phyloP scores from a whole-genome alignment of 2,329 filamentous ascomycete genomes.

The Ophiocordyceps camponoti-leonardi region DNA sequence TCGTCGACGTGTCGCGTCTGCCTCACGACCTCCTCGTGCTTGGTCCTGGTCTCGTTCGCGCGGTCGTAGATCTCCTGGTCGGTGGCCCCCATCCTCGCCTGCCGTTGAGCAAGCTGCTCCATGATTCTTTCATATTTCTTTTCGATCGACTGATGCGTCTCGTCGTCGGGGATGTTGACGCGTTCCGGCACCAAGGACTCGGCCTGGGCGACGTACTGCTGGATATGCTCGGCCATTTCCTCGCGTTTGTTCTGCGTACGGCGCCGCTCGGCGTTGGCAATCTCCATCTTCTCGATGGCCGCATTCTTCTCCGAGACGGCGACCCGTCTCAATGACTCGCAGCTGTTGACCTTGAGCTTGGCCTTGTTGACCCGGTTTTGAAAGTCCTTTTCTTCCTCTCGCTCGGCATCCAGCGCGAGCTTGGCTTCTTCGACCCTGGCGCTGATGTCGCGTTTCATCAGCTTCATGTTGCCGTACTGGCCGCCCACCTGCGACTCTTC shows the following conservation, averaged over 20 bases:
- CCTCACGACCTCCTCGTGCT: slow-evolving; percentile 24
- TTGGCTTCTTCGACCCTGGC: slow-evolving; percentile 22
- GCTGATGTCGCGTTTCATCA: slow-evolving; percentile 32
- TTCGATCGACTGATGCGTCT: slow-evolving; percentile 40
- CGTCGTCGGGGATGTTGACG: slow-evolving; percentile 44
- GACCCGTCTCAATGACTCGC: slow-evolving; percentile 30
- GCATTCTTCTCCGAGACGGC: slow-evolving; percentile 45
- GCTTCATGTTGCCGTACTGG: slow-evolving; percentile 33
- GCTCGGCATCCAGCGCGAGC: slow-evolving; percentile 13
- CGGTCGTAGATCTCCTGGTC: slow-evolving; percentile 45
- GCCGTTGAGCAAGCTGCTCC: slow-evolving; percentile 39
- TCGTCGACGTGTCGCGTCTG: slow-evolving; percentile 22
- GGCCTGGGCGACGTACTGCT: slow-evolving; percentile 38
- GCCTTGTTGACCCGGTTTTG: slow-evolving; percentile 36
- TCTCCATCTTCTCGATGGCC: slow-evolving; percentile 32
- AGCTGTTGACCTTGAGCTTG: slow-evolving; percentile 31
- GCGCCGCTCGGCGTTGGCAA: slow-evolving; percentile 26
- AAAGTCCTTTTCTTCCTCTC: slow-evolving; percentile 20
- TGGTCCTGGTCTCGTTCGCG: slow-evolving; percentile 20
- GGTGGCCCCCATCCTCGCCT: slow-evolving; percentile 40
- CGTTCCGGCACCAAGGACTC: slow-evolving; percentile 32
- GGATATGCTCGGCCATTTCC: slow-evolving; percentile 27
- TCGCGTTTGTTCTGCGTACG: slow-evolving; percentile 29
- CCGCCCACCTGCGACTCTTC: slow-evolving; percentile 30
- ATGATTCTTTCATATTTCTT: slow-evolving; percentile 35